A percentile compares a stretch with the other conserved stretches of the same genome.
These are phyloP conservation scores for Sugiyamaella marilandica DNA, from an alignment of 805 yeast genomes.

Conservation along the genomic window DNA sequence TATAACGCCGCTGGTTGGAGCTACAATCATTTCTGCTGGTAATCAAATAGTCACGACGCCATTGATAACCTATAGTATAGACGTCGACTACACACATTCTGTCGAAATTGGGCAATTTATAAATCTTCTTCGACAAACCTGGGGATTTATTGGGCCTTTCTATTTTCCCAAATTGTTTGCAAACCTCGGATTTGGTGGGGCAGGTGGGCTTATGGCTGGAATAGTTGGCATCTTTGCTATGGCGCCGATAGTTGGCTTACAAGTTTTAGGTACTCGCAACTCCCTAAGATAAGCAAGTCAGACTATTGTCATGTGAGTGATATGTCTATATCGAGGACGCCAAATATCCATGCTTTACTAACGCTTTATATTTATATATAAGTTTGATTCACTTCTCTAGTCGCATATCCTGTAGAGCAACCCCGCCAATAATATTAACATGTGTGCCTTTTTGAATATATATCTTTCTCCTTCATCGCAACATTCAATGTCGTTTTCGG, in stretches of 20 bases:
- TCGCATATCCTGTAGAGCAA: background rate
- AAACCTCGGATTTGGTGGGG: slow-evolving; percentile 19
- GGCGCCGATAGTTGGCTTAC: slow-evolving; percentile 6
- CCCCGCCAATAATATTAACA: background rate
- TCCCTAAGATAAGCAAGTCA: background rate
- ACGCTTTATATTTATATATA: background rate
- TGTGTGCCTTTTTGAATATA: too few relatives aligned
- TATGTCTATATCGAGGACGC: too few relatives aligned
- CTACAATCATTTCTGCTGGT: slow-evolving; percentile 27
- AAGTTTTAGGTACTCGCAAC: slow-evolving; percentile 1
- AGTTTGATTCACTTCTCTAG: background rate
- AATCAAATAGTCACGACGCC: slow-evolving; percentile 28
- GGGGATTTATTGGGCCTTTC: slow-evolving; percentile 32
- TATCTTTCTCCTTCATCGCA: background rate
- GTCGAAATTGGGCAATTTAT: slow-evolving; percentile 27
- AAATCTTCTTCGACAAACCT: slow-evolving; percentile 24
- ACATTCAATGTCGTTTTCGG: background rate
- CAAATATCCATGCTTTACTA: background rate
- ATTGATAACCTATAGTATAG: slow-evolving; percentile 27
- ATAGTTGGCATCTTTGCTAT: slow-evolving; percentile 9
- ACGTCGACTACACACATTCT: slow-evolving; percentile 19
- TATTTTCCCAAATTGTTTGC: slow-evolving; percentile 30
- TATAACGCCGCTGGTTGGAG: slow-evolving; percentile 27
- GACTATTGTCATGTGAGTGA: too few relatives aligned
- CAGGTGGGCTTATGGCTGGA: slow-evolving; percentile 17